Percentiles rank a stretch among this genome's conserved stretches.
These are phyloP conservation scores for Trametes gibbosa DNA, from an alignment of 768 basidiomycete species.

Conservation along the genomic window DNA sequence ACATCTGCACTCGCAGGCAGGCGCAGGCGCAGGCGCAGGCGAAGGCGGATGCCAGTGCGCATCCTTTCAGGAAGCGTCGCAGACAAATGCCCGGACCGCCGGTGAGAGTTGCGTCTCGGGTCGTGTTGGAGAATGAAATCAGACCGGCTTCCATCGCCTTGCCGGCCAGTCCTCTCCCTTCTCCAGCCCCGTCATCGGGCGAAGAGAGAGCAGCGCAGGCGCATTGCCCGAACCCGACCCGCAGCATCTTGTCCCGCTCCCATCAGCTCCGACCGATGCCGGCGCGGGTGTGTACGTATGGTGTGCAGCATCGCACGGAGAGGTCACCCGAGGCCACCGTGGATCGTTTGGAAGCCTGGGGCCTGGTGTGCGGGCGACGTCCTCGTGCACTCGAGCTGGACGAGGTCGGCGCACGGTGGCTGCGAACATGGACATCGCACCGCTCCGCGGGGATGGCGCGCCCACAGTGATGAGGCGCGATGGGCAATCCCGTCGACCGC, in stretches of 20 bases:
- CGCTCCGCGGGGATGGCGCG: constrained; percentile 7
- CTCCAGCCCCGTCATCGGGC: too few species aligned
- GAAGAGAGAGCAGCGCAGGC: too few species aligned
- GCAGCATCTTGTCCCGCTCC: background rate
- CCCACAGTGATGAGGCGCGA: background rate
- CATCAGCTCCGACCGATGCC: background rate
- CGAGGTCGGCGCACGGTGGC: too few species aligned
- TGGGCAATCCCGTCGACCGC: background rate
- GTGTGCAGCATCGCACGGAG: background rate
- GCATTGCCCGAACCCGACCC: background rate
- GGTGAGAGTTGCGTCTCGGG: background rate
- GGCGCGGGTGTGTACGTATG: too few species aligned
- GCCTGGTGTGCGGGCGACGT: too few species aligned
- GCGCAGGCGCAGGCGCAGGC: too few species aligned
- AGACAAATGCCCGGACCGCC: background rate
- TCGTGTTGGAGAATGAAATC: background rate
- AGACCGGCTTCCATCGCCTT: constrained; percentile 8
- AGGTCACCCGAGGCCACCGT: constrained; percentile 9
- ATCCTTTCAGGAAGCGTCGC: background rate
- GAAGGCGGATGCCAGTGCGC: background rate
- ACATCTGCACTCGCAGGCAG: too few species aligned
- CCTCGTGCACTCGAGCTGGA: too few species aligned
- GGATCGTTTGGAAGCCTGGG: background rate
- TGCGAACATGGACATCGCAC: background rate
- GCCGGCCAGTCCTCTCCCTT: background rate